phyloP scores from a whole-genome alignment of 768 basidiomycete genomes.

The Xanthoconium stramineum region DNA sequence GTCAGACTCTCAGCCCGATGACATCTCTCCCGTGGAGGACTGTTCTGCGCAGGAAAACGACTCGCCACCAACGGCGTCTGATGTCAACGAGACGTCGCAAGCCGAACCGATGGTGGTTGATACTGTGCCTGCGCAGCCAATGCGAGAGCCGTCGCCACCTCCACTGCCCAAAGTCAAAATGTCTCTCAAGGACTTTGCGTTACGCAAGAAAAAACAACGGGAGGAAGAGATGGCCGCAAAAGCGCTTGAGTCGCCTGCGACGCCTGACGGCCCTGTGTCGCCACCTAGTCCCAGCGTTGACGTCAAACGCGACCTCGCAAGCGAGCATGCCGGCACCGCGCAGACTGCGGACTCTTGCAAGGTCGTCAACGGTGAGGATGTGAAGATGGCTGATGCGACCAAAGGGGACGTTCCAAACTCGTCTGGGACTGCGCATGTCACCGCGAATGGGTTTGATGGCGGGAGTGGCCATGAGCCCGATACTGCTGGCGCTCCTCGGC shows the following conservation, averaged over 20 bases:
- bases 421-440: not conserved
- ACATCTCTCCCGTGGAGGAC: not conserved
- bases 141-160: conserved; percentile 27
- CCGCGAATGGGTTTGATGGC: conserved; percentile 1
- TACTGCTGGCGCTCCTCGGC: not conserved
- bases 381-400: conserved; percentile 7
- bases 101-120: conserved; percentile 11
- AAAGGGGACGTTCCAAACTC: not conserved
- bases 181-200: conserved; percentile 56
- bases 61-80: not conserved
- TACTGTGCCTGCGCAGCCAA: conserved; percentile 3
- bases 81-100: conserved; percentile 2
- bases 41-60: not conserved
- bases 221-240: conserved; percentile 42
- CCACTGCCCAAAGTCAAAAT: conserved; percentile 51
- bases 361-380: conserved; percentile 6
- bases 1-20: not conserved
- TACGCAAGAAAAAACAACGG: conserved; percentile 51
- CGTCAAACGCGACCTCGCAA: conserved; percentile 13
- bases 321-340: not conserved
- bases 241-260: conserved; percentile 21
- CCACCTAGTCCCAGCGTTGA: conserved; percentile 22
- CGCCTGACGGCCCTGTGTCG: conserved; percentile 8
- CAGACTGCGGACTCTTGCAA: not conserved
- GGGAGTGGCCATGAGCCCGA: not conserved